Percentiles rank a stretch among this genome's conserved stretches.
phyloP scores from a whole-genome alignment of 306 rosid genomes.

The Morella rubra region DNA sequence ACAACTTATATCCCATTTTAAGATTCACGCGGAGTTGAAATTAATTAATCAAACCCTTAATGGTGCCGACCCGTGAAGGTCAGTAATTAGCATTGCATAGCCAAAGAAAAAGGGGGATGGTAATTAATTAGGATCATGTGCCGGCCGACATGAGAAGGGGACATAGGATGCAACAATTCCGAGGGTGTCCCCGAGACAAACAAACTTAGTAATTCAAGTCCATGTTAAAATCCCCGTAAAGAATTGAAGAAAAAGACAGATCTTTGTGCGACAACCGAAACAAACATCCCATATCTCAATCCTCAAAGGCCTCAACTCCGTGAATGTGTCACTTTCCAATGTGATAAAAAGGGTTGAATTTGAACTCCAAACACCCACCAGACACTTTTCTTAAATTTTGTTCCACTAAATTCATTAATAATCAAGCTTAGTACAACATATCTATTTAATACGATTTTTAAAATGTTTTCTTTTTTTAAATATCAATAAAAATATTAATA shows the following conservation, averaged over 20 bases:
- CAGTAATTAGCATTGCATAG: too few species aligned
- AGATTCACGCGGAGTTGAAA: too few species aligned
- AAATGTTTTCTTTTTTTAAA: too few species aligned
- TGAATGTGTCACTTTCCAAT: slow-evolving; percentile 43
- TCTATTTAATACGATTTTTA: not conserved
- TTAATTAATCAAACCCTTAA: too few species aligned
- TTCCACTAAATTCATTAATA: not conserved
- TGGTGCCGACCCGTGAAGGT: too few species aligned
- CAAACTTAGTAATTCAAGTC: slow-evolving; percentile 12
- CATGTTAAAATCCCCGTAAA: slow-evolving; percentile 45
- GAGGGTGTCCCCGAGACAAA: slow-evolving; percentile 50
- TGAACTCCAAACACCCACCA: slow-evolving; percentile 28
- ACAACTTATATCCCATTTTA: too few species aligned
- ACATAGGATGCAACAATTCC: slow-evolving; percentile 62
- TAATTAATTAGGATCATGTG: slow-evolving; percentile 30
- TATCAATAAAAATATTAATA: too few species aligned
- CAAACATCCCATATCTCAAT: slow-evolving; percentile 40
- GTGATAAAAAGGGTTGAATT: slow-evolving; percentile 28
- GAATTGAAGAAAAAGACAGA: slow-evolving; percentile 24
- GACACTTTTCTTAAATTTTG: slow-evolving; percentile 22
- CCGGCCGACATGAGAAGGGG: slow-evolving; percentile 27
- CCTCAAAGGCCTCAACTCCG: slow-evolving; percentile 32
- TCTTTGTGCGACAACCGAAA: slow-evolving; percentile 18
- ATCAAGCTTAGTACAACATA: not conserved
- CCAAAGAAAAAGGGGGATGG: not conserved